A percentile compares a stretch with the other conserved stretches of the same genome.
Conservation (phyloP, 108 stramenopile genomes). For the Skeletonema potamos region DNA sequence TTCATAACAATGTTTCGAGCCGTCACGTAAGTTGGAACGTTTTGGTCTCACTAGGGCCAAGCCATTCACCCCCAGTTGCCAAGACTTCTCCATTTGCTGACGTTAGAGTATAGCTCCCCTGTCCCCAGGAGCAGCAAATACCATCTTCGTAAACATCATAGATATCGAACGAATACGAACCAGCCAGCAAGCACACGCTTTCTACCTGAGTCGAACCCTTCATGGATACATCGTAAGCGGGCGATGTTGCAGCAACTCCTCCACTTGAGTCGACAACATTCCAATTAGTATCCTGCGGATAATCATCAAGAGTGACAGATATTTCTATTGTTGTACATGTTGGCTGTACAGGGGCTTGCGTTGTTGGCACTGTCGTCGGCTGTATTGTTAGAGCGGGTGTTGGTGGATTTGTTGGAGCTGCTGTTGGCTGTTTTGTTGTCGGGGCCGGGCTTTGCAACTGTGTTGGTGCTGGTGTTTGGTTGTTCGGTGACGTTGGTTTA, state of each 20-base stretch:
- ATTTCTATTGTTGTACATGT: slow-evolving; percentile 2
- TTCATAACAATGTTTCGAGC: not conserved
- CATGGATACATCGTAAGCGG: slow-evolving; percentile 3
- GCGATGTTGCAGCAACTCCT: slow-evolving; percentile 2
- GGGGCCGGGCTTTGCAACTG: not conserved
- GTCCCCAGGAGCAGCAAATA: slow-evolving; percentile 4
- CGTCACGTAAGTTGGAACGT: not conserved
- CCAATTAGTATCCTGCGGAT: slow-evolving; percentile 15
- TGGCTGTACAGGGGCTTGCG: not conserved
- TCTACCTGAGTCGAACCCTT: not conserved
- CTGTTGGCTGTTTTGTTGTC: not conserved
- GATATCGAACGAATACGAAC: slow-evolving; percentile 14
- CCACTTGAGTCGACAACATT: slow-evolving; percentile 4
- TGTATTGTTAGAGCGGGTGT: not conserved
- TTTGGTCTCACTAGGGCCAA: slow-evolving; percentile 10
- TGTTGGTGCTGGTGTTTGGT: not conserved
- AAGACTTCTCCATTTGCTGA: not conserved
- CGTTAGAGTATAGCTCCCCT: not conserved
- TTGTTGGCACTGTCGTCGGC: not conserved
- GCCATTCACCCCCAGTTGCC: slow-evolving; percentile 15
- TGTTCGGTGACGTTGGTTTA: not conserved
- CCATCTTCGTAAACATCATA: slow-evolving; percentile 22
- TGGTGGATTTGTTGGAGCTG: not conserved
- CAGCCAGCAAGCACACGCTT: slow-evolving; percentile 4
- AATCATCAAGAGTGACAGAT: slow-evolving; percentile 9